phyloP scores from a whole-genome alignment of 257 asterid species.

The Apocynum venetum region DNA sequence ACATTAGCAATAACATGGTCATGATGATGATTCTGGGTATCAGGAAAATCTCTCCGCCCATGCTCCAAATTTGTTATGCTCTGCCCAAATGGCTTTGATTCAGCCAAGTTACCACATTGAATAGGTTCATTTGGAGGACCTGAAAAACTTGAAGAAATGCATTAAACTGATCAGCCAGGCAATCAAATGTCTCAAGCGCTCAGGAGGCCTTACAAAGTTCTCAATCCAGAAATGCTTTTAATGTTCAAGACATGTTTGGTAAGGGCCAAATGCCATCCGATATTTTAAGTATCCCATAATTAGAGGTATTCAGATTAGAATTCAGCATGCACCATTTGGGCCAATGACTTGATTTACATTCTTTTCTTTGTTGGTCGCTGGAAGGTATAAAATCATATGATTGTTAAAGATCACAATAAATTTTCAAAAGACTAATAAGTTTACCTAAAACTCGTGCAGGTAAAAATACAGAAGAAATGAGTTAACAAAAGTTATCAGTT shows the following conservation, averaged over 20 bases:
- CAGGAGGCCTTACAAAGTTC: not conserved
- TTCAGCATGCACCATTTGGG: not conserved
- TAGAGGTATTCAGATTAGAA: not conserved
- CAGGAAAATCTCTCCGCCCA: slow-evolving; percentile 30
- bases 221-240: not conserved
- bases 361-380: not conserved
- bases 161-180: slow-evolving; percentile 51
- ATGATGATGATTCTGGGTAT: slow-evolving; percentile 40
- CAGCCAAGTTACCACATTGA: slow-evolving; percentile 37
- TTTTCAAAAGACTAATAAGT: not conserved
- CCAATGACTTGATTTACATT: not conserved
- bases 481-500: not conserved
- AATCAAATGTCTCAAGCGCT: not conserved
- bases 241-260: not conserved
- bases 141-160: slow-evolving; percentile 77
- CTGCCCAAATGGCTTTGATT: slow-evolving; percentile 46
- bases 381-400: not conserved
- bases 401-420: not conserved
- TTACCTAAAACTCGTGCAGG: not conserved
- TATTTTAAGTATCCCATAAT: not conserved
- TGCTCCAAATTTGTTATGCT: slow-evolving; percentile 34
- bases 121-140: slow-evolving; percentile 68
- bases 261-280: not conserved
- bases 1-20: slow-evolving; percentile 47
- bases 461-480: not conserved